Conservation (phyloP, 2,329 filamentous ascomycete species). For the Nemania abortiva region DNA sequence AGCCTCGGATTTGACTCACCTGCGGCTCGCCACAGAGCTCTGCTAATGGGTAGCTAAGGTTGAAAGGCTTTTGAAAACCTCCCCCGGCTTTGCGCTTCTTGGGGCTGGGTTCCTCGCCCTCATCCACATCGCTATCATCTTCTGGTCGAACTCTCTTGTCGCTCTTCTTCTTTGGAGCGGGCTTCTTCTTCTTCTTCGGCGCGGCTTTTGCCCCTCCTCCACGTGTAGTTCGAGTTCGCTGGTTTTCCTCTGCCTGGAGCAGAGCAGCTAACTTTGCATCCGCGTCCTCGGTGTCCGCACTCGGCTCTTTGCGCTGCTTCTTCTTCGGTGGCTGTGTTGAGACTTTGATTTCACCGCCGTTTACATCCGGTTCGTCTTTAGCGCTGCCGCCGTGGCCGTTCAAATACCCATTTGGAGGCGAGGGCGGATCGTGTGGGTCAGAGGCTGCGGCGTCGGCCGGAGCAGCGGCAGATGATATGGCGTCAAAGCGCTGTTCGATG, state of each 20-base stretch:
- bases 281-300: conserved; percentile 73
- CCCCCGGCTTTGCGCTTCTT: conserved; percentile 87
- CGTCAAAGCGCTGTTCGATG: conserved; percentile 80
- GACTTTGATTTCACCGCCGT: conserved; percentile 60
- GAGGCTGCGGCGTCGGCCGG: conserved; percentile 35
- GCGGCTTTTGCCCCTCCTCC: conserved; percentile 71
- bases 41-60: conserved; percentile 76
- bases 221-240: conserved; percentile 78
- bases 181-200: conserved; percentile 72
- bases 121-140: conserved; percentile 83
- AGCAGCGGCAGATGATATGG: conserved; percentile 66
- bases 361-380: conserved; percentile 49
- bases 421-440: conserved; percentile 41
- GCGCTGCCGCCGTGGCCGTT: conserved; percentile 50
- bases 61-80: conserved; percentile 91
- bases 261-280: conserved; percentile 89
- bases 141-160: conserved; percentile 79
- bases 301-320: conserved; percentile 74
- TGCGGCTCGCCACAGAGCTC: conserved; percentile 77
- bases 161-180: conserved; percentile 76
- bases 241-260: conserved; percentile 93
- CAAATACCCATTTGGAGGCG: conserved; percentile 44
- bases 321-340: conserved; percentile 66
- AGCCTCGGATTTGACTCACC: conserved; percentile 58
- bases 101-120: conserved; percentile 67